phyloP scores from a whole-genome alignment of 805 yeast species.

The Cyberlindnera veronae region DNA sequence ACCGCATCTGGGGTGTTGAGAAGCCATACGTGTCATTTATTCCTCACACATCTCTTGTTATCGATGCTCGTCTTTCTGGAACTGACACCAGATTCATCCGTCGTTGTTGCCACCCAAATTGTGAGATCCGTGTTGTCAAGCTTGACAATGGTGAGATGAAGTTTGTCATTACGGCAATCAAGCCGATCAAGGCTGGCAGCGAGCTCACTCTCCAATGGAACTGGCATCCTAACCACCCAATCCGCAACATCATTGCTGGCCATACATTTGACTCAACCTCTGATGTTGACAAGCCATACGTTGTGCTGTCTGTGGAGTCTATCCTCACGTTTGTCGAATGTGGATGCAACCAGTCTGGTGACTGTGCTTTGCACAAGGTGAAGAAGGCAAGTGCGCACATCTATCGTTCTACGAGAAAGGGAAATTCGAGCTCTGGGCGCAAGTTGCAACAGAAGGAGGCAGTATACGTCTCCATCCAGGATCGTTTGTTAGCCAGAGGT shows the following conservation, averaged over 20 bases:
- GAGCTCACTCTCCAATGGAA: constrained; percentile 85
- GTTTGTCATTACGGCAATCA: constrained; percentile 55
- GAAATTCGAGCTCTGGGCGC: constrained; percentile 23
- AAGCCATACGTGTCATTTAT: constrained; percentile 56
- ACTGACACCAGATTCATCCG: constrained; percentile 72
- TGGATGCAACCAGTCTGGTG: constrained; percentile 46
- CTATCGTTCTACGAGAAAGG: constrained; percentile 46
- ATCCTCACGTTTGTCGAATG: constrained; percentile 63
- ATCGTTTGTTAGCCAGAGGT: constrained; percentile 29
- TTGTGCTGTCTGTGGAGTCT: constrained; percentile 61
- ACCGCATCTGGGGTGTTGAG: constrained; percentile 67
- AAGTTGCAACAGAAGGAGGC: constrained; percentile 33
- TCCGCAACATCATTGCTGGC: constrained; percentile 44
- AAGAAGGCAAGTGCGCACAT: constrained; percentile 60
- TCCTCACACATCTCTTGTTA: constrained; percentile 55
- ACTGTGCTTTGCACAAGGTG: constrained; percentile 56
- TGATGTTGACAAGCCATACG: constrained; percentile 48
- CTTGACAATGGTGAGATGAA: constrained; percentile 37
- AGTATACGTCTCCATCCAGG: constrained; percentile 30
- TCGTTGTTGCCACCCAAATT: constrained; percentile 74
- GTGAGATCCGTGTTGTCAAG: constrained; percentile 51
- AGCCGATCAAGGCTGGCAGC: constrained; percentile 55
- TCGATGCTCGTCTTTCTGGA: constrained; percentile 81
- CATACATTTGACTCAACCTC: constrained; percentile 50
- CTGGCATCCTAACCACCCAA: constrained; percentile 83